Base-by-base conservation (phyloP, 2,329 filamentous ascomycete genomes). In the Penicillium sp. region DNA sequence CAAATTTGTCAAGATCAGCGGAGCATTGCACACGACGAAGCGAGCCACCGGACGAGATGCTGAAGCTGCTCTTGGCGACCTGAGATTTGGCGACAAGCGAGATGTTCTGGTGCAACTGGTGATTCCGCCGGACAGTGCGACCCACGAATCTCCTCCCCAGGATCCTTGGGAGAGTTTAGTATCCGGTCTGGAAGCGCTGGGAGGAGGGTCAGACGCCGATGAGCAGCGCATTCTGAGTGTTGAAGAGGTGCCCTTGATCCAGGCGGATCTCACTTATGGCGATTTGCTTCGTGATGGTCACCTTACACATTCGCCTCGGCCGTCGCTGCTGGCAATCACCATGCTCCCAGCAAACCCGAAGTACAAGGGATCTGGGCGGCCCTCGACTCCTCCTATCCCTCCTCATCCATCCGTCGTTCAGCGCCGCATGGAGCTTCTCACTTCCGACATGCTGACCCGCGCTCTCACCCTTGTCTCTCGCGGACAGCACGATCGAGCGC, bases 1-100 rank as follows among this genome's bases (percentile, higher is more conserved):
- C 70, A 97, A 97, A 75, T 99, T 99, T 75, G 92, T 97, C 76
- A 99, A 99, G 81, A 98, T 99, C 72, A 97, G 92, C 72, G 95
- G 95, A 57, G 95, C 94, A 5, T 82, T 99, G 62, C 93, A 98
- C 74, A 96, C 96, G 65, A 98, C 94, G 3, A 99, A 97, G 82
- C 90, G 95, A 64, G 95, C 94, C 15, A 96, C 93, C 26, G 95
- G 95, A 11, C 90, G 93, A 55, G 95, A 98, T 76, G 95, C 94
- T 0, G 95, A 99, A 79, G 94, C 93, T 9, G 90, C 91, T 1
- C 82, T 99, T 26, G 95, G 95, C 41, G 95, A 99, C 76, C 82
- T 99, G 56, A 88, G 93, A 51, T 98, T 98, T 73, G 95, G 95
- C 41, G 95, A 99, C 77, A 99, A 98, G 84, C 83, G 88, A 73